Conservation (phyloP, 345 rosid genomes). For the Euphorbia lathyris region DNA sequence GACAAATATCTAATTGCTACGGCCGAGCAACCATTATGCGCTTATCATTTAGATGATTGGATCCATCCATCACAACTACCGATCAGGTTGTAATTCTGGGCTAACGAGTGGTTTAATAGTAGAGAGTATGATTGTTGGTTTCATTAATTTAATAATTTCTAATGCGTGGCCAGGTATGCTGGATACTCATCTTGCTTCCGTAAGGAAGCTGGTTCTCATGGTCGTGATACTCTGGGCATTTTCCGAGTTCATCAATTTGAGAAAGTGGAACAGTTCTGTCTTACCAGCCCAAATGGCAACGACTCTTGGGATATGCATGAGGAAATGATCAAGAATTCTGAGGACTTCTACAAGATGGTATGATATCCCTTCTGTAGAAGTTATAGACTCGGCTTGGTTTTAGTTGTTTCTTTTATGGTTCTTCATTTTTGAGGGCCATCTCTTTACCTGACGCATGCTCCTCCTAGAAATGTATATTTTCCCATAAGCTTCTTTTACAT, state of each 20-base stretch:
- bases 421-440: not conserved
- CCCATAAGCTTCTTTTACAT: not conserved
- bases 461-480: not conserved
- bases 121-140: not conserved
- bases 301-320: constrained; percentile 92
- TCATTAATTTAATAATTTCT: constrained; percentile 11
- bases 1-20: constrained; percentile 96
- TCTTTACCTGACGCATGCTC: not conserved
- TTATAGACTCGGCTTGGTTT: not conserved
- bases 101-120: not conserved
- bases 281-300: constrained; percentile 78
- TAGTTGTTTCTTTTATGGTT: not conserved
- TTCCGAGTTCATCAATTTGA: constrained; percentile 99
- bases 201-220: constrained; percentile 98
- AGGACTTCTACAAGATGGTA: constrained; percentile 82
- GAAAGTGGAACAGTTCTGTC: constrained; percentile 93
- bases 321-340: constrained; percentile 89
- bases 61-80: constrained; percentile 85
- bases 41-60: constrained; percentile 92
- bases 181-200: constrained; percentile 95
- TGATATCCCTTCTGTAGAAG: not conserved
- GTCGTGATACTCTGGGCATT: constrained; percentile 91
- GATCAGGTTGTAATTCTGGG: constrained; percentile 39
- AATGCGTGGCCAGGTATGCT: constrained; percentile 60
- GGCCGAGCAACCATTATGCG: constrained; percentile 94